Base-by-base conservation (phyloP, 2,329 filamentous ascomycete species). In the Claviceps sp. region DNA sequence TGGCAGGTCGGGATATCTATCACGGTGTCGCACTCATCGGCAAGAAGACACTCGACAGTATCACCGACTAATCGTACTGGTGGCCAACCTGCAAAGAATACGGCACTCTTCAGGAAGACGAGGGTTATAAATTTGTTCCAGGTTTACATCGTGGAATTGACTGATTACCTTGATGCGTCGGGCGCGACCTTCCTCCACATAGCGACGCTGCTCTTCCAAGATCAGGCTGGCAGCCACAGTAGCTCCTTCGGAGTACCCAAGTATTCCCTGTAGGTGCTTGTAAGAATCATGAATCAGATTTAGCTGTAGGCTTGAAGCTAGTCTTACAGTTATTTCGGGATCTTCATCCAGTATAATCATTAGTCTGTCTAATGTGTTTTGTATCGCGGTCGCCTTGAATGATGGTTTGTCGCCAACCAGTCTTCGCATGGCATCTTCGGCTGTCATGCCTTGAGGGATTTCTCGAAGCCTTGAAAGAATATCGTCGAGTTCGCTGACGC, bases 181-280 rank as follows among this genome's bases (percentile, higher is more conserved):
- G 13, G 30, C 30, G 34, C 52, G 36, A 34, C 47, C 54, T 5
- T 41, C 20, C n/a, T 36, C 45, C 22, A 49, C 22, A 20, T 34
- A 46, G 8, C 40, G 41, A 22, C 37, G 49, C 40, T 52, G 63
- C 58, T 77, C 74, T 47, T 76, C 70, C 13, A 78, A 61, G 6
- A 78, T 62, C 11, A 76, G 60, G 1, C 72, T 76, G 0, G 71
- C 71, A 1, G 76, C 77, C 36, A 79, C 70, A 0, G 72, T 73
- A 1, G 77, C 76, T 5, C 77, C 77, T 60, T 81, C 77, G 0
- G 75, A 79, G 57, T 80, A 81, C 2, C 77, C 77, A 37, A 81
- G 68, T 47, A 81, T 72, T 6, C 73, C 77, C 54, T 60, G 41
- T 14, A 11, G 6, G 11, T 14, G 18, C 5, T 22, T 14, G 38